Percentiles rank a stretch among this genome's conserved stretches.
Conservation (phyloP, 1,139 yeast genomes). For the Taiozyma sp. region DNA sequence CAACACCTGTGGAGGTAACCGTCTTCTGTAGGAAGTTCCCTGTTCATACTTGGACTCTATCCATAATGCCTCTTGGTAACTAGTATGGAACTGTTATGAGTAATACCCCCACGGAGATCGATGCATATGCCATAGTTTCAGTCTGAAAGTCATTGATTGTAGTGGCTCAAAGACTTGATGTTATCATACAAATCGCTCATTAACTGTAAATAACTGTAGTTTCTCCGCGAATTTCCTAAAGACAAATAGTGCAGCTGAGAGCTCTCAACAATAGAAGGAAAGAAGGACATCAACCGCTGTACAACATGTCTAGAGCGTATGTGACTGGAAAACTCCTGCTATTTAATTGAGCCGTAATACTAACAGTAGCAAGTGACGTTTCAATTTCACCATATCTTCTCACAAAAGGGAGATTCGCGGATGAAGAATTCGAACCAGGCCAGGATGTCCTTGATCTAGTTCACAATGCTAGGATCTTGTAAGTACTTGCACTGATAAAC, state of each 20-base stretch:
- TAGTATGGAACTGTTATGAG: too few relatives aligned
- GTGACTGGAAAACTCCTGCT: not conserved
- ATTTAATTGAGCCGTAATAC: not conserved
- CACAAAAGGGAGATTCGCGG: conserved; percentile 32
- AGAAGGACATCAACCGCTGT: not conserved
- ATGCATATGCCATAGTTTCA: too few relatives aligned
- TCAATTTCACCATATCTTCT: conserved; percentile 25
- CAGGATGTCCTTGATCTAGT: conserved; percentile 25
- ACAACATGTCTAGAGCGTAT: conserved; percentile 8
- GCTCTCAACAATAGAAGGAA: not conserved
- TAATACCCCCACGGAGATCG: too few relatives aligned
- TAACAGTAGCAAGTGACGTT: conserved; percentile 10
- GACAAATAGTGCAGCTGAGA: not conserved
- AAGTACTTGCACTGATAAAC: conserved; percentile 9
- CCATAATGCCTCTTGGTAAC: too few relatives aligned
- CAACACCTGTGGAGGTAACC: conserved; percentile 38
- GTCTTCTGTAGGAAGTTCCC: too few relatives aligned
- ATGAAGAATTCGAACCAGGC: conserved; percentile 32
- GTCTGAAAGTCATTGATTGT: too few relatives aligned
- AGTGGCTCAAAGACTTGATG: too few relatives aligned
- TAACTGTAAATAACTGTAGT: too few relatives aligned
- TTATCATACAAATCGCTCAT: too few relatives aligned
- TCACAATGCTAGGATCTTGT: conserved; percentile 29
- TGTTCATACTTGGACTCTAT: too few relatives aligned
- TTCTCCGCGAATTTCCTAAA: not conserved